Evolutionary conservation across 495 filamentous ascomycete genomes (phyloP).

Genomic region (Aspergillus sparsus): DNA sequence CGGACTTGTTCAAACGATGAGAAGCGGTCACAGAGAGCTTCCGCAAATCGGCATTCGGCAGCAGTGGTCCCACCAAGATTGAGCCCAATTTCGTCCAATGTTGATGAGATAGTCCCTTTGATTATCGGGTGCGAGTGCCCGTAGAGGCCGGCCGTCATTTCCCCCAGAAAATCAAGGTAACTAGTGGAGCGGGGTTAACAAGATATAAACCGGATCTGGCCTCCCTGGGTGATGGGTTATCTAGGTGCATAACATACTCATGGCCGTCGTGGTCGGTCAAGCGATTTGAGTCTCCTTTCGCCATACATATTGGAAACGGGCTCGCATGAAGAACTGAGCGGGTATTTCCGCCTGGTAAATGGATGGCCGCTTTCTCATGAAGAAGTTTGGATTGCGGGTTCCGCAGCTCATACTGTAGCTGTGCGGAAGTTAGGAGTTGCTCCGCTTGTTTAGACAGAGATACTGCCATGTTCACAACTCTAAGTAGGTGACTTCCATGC

Average conservation of each 20-base stretch:
- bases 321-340: slow-evolving; percentile 55
- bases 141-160: slow-evolving; percentile 47
- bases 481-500: background rate
- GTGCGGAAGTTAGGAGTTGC: slow-evolving; percentile 1
- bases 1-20: slow-evolving; percentile 41
- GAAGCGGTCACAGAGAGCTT: slow-evolving; percentile 23
- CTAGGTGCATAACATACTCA: slow-evolving; percentile 13
- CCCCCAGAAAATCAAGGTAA: slow-evolving; percentile 47
- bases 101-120: slow-evolving; percentile 21
- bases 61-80: slow-evolving; percentile 12
- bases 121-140: slow-evolving; percentile 49
- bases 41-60: slow-evolving; percentile 21
- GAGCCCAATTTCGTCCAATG: slow-evolving; percentile 6
- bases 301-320: slow-evolving; percentile 57
- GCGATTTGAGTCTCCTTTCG: slow-evolving; percentile 37
- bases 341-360: slow-evolving; percentile 62
- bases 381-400: slow-evolving; percentile 7
- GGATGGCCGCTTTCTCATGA: background rate
- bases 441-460: slow-evolving; percentile 1
- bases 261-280: slow-evolving; percentile 29
- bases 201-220: background rate
- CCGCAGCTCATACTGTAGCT: background rate
- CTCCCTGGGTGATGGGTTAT: background rate
- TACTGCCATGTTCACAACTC: background rate
- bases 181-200: slow-evolving; percentile 40